Evolutionary conservation across 176 grass and related monocot genomes (phyloP), one percentile per base, ranked within the genome.

Genomic region (Neostapfia colusana): DNA sequence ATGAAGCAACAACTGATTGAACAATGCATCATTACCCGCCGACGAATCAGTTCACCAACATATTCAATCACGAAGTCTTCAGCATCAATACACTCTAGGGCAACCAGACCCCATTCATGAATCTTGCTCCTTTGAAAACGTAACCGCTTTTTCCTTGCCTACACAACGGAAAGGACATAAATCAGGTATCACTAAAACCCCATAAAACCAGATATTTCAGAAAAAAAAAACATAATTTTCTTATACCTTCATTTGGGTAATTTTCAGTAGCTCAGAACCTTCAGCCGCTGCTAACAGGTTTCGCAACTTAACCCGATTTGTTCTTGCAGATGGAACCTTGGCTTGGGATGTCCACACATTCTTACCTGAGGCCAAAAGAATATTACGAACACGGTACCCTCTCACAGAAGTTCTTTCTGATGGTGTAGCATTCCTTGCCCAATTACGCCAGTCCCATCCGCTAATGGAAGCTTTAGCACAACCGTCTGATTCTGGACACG

Each of bases 31-130:
- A 67, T 88, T 82, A 93, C 95, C 89, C 69, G 88, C 10, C 89
- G 85, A 44, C 87, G 89, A 63, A 98, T 98, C 57, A 98, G 84
- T 82, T 97, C 67, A 54, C 95, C 95, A 53, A 97, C 91, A 93
- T 97, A 97, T 88, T 97, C 95, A 71, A 97, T 97, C 54, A 97
- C 95, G 60, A 97, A 97, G 74, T 97, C 95, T 83, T 97, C 95
- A 65, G 95, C 82, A 54, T 93, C 91, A 55, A 97, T 93, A 12
- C 76, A 88, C 76, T 97, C 95, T 70, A 93, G 95, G n/a, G 95
- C 95, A 0, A 97, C 86, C 21, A 97, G 89, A 20, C 95, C 95
- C 95, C 95, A 97, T 63, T 93, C 95, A 84, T 97, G 95, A 80
- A 97, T 97, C 48, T 91, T 97, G 69, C 95, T 97, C 84, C 95